phyloP scores from a whole-genome alignment of 345 rosid genomes.

The Firmiana major region DNA sequence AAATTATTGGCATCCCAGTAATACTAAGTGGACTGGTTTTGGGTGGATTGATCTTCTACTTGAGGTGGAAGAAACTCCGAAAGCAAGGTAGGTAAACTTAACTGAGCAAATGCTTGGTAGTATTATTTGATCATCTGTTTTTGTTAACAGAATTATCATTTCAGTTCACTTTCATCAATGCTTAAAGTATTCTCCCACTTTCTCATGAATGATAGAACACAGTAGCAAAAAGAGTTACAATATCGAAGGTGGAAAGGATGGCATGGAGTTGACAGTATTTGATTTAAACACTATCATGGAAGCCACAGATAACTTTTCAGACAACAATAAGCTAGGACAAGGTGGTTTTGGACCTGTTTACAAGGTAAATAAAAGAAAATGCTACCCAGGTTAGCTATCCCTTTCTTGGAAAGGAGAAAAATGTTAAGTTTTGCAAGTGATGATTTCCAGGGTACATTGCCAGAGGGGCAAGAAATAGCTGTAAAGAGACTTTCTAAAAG shows the following conservation, averaged over 20 bases:
- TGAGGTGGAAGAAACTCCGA: conserved; percentile 1
- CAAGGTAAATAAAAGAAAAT: conserved; percentile 16
- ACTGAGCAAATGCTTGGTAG: background rate
- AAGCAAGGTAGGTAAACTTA: conserved; percentile 14
- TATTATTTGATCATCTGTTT: background rate
- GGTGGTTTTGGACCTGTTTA: conserved; percentile 11
- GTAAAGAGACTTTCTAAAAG: conserved; percentile 36
- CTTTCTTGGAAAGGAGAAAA: background rate
- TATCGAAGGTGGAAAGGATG: background rate
- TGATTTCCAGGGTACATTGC: conserved; percentile 3
- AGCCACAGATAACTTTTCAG: conserved; percentile 4
- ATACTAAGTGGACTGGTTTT: background rate
- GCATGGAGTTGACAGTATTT: background rate
- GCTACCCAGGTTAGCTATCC: too few relatives aligned
- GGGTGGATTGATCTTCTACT: background rate
- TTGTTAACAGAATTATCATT: background rate
- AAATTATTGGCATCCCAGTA: background rate
- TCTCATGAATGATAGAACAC: background rate
- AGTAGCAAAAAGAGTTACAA: background rate
- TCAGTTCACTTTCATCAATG: background rate
- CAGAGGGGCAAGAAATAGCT: conserved; percentile 35
- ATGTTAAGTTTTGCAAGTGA: background rate
- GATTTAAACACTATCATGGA: background rate
- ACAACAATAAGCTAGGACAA: conserved; percentile 1
- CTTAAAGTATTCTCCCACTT: background rate